Conservation (phyloP, 768 basidiomycete genomes). For the Boletus vinaceobasis region DNA sequence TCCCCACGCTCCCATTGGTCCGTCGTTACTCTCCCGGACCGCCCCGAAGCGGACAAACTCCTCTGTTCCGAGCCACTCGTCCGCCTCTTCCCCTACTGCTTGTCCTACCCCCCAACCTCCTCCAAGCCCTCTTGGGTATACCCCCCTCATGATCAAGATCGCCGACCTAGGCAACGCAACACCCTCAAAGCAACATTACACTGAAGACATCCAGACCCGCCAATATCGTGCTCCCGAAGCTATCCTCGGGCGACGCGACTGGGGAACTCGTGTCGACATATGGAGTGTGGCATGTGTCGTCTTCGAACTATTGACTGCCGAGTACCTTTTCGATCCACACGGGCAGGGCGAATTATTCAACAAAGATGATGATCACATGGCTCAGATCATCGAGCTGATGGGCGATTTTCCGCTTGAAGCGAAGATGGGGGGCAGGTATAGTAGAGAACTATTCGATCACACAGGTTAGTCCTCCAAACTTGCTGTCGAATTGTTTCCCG, state of each 20-base stretch:
- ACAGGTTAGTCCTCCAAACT: conserved; percentile 42
- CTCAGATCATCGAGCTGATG: conserved; percentile 88
- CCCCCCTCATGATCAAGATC: conserved; percentile 81
- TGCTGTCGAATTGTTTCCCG: background rate
- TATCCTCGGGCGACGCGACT: conserved; percentile 81
- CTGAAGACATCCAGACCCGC: conserved; percentile 95
- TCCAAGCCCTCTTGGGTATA: conserved; percentile 15
- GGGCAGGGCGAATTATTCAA: conserved; percentile 76
- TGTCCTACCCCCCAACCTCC: conserved; percentile 24
- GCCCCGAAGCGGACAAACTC: conserved; percentile 39
- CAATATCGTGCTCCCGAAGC: conserved; percentile 96
- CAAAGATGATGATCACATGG: conserved; percentile 95
- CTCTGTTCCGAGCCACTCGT: conserved; percentile 18
- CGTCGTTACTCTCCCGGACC: conserved; percentile 64
- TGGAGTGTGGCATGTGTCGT: conserved; percentile 92
- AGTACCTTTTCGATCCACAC: conserved; percentile 90
- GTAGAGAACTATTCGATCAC: conserved; percentile 80
- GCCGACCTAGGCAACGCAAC: conserved; percentile 95
- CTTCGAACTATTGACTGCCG: conserved; percentile 88
- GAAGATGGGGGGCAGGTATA: conserved; percentile 83
- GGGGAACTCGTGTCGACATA: conserved; percentile 83
- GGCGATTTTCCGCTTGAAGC: conserved; percentile 72
- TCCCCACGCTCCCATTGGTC: conserved; percentile 32
- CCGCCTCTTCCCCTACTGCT: conserved; percentile 18
- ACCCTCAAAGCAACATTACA: conserved; percentile 85